These are phyloP conservation scores for Phlyctochytrium bullatum DNA, from an alignment of 192 early-diverging fungal species.

Conservation along the genomic window DNA sequence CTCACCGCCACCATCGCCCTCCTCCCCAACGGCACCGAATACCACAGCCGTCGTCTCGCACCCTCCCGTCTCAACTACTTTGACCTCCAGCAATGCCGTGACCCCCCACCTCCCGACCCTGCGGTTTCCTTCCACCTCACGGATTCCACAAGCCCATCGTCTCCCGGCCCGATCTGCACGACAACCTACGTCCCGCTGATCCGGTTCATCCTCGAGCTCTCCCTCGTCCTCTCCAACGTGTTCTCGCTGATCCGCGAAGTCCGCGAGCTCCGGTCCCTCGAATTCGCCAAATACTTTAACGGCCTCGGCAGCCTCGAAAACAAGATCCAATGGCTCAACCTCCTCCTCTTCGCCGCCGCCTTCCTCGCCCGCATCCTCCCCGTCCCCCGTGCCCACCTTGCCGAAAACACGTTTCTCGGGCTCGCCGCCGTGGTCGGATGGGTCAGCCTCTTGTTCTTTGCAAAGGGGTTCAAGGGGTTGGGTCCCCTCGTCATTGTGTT, in stretches of 20 bases:
- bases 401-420: conserved; percentile 18
- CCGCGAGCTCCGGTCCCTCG: background rate
- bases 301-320: conserved; percentile 16
- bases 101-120: too few relatives aligned
- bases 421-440: conserved; percentile 18
- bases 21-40: conserved; percentile 3
- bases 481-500: conserved; percentile 23
- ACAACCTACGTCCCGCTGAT: background rate
- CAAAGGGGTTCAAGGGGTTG: conserved; percentile 15
- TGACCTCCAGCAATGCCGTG: background rate
- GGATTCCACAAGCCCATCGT: background rate
- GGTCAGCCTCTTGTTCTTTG: conserved; percentile 17
- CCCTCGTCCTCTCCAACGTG: conserved; percentile 10
- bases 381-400: background rate
- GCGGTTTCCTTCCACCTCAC: too few relatives aligned
- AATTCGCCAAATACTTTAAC: background rate
- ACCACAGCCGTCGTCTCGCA: background rate
- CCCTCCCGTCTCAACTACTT: background rate
- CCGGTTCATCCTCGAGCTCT: conserved; percentile 9
- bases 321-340: conserved; percentile 16
- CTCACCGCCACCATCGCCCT: conserved; percentile 15
- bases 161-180: background rate
- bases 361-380: background rate
- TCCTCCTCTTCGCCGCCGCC: conserved; percentile 4
- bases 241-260: background rate